A percentile compares a stretch with the other conserved stretches of the same genome.
These are phyloP conservation scores for Ophiocordyceps australis DNA, from an alignment of 2,329 filamentous ascomycete species.

Conservation along the genomic window DNA sequence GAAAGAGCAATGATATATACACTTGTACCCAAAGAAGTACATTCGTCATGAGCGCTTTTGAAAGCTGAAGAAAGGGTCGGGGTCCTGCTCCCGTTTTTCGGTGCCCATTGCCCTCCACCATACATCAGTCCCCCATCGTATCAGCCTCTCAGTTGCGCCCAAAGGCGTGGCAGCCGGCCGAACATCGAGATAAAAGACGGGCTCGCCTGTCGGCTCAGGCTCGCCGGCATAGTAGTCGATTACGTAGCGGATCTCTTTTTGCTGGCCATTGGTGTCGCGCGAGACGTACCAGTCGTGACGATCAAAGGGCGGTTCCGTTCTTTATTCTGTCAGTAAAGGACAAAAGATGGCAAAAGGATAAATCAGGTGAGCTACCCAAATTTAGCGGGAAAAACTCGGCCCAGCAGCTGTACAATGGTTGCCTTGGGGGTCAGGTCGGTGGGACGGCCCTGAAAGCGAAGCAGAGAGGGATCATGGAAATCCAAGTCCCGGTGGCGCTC, in stretches of 20 bases:
- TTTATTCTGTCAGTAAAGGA: conserved; percentile 10
- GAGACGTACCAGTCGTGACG: conserved; percentile 94
- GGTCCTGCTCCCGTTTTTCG: conserved; percentile 32
- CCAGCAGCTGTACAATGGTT: conserved; percentile 63
- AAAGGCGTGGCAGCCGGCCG: conserved; percentile 72
- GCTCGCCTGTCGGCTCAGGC: conserved; percentile 69
- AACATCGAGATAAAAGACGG: conserved; percentile 91
- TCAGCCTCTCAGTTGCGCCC: conserved; percentile 61
- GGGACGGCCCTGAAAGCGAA: conserved; percentile 79
- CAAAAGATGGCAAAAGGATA: background rate
- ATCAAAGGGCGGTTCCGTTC: conserved; percentile 78
- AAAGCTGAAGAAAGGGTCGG: conserved; percentile 14
- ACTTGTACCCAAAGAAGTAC: too few species aligned
- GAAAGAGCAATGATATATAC: too few species aligned
- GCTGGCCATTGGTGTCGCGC: conserved; percentile 46
- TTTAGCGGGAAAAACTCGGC: conserved; percentile 58
- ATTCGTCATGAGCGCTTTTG: background rate
- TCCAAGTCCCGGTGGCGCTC: conserved; percentile 33
- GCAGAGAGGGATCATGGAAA: conserved; percentile 48
- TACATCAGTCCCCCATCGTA: conserved; percentile 82
- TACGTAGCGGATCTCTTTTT: conserved; percentile 73
- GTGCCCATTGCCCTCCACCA: conserved; percentile 84
- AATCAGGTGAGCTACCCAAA: conserved; percentile 61
- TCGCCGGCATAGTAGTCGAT: conserved; percentile 91
- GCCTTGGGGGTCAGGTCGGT: conserved; percentile 86